Evolutionary conservation across 306 rosid genomes (phyloP).

Genomic region (Cucurbita pepo): DNA sequence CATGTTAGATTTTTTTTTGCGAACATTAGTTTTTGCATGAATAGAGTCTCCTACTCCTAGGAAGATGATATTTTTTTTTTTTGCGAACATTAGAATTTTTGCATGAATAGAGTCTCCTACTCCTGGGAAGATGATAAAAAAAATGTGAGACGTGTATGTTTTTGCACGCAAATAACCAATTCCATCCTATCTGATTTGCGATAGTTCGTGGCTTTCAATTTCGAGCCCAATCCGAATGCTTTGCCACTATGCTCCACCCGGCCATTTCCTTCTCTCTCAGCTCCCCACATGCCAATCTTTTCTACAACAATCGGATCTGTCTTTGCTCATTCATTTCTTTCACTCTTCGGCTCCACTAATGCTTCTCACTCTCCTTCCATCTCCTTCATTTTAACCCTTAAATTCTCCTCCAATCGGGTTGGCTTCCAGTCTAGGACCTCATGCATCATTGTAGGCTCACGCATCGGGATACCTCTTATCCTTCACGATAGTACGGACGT

Average conservation of each 20-base stretch:
- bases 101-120: too few relatives aligned
- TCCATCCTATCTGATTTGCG: background rate
- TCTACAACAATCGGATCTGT: conserved; percentile 32
- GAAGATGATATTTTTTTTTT: too few relatives aligned
- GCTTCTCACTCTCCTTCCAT: background rate
- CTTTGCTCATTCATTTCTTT: conserved; percentile 22
- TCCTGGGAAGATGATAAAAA: too few relatives aligned
- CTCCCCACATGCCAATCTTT: conserved; percentile 29
- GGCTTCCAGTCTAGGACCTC: too few relatives aligned
- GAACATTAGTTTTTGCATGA: too few relatives aligned
- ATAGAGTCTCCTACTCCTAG: too few relatives aligned
- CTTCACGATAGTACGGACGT: too few relatives aligned
- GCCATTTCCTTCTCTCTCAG: background rate
- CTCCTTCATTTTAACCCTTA: conserved; percentile 11
- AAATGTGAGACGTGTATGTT: background rate
- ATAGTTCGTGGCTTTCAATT: background rate
- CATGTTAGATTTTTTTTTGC: too few relatives aligned
- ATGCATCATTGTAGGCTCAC: too few relatives aligned
- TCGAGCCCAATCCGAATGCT: background rate
- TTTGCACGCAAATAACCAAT: background rate
- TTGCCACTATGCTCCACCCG: background rate
- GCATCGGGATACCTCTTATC: too few relatives aligned
- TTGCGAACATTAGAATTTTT: too few relatives aligned
- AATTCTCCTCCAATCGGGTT: conserved; percentile 7
- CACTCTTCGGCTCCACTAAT: conserved; percentile 15